Evolutionary conservation across 2,329 filamentous ascomycete genomes (phyloP).

Genomic region (Mollisiaceae sp.): DNA sequence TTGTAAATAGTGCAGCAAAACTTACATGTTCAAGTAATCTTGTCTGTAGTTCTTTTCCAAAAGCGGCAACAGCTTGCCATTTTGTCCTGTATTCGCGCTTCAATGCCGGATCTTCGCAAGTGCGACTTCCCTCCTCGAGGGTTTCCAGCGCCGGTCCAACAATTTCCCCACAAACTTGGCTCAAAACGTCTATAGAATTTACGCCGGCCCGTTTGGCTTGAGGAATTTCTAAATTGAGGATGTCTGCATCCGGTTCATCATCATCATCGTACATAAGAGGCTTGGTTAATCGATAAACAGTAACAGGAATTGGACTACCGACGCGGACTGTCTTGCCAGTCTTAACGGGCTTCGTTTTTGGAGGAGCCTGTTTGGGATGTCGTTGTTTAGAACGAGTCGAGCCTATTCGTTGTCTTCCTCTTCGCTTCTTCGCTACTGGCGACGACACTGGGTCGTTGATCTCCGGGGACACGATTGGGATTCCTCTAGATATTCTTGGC

Average conservation of each 20-base stretch:
- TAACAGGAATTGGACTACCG: constrained; percentile 60
- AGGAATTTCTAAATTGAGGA: constrained; percentile 57
- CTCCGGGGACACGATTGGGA: constrained; percentile 43
- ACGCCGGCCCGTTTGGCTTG: constrained; percentile 60
- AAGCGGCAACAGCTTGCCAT: constrained; percentile 61
- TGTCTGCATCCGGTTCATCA: constrained; percentile 50
- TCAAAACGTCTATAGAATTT: constrained; percentile 66
- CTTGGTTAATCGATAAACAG: constrained; percentile 64
- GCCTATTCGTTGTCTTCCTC: constrained; percentile 19
- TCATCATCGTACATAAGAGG: constrained; percentile 48
- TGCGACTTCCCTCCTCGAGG: constrained; percentile 50
- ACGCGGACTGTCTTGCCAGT: constrained; percentile 36
- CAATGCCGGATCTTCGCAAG: constrained; percentile 51
- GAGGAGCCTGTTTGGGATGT: constrained; percentile 29
- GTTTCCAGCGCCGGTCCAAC: constrained; percentile 56
- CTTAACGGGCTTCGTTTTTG: constrained; percentile 34
- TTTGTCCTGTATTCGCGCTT: constrained; percentile 62
- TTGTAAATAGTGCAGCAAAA: constrained; percentile 23
- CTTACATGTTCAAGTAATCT: constrained; percentile 64
- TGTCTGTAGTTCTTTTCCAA: constrained; percentile 60
- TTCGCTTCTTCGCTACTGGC: constrained; percentile 22
- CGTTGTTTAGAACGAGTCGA: constrained; percentile 32
- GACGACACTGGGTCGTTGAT: constrained; percentile 46
- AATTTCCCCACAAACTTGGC: constrained; percentile 65
- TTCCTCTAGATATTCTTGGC: constrained; percentile 37